Conservation (phyloP, 495 filamentous ascomycete species). For the Darksidea phi region DNA sequence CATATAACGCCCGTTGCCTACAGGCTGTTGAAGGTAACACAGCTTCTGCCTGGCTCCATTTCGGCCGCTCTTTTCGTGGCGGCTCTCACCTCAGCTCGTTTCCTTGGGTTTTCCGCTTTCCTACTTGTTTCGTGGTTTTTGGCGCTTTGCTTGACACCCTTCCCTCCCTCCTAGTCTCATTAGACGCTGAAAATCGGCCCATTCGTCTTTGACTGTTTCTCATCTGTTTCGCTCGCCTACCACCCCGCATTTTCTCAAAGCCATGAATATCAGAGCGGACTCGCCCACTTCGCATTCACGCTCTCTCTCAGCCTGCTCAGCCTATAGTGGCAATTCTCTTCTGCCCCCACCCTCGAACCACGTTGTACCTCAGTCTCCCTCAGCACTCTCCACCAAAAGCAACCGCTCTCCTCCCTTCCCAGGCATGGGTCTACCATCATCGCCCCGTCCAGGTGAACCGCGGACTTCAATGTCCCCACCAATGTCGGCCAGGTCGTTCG, state of each 20-base stretch:
- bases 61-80: background rate
- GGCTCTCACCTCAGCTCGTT: background rate
- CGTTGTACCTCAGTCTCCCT: slow-evolving; percentile 30
- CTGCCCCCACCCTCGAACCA: slow-evolving; percentile 24
- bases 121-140: background rate
- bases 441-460: background rate
- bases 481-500: slow-evolving; percentile 29
- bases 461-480: slow-evolving; percentile 25
- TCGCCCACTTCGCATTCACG: background rate
- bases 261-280: no score
- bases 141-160: no score
- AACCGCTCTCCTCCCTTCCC: slow-evolving; percentile 26
- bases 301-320: slow-evolving; percentile 5
- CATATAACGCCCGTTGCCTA: background rate
- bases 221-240: no score
- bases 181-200: no score
- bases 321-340: slow-evolving; percentile 8
- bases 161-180: no score
- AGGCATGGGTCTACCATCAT: background rate
- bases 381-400: slow-evolving; percentile 7
- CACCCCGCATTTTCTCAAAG: no score
- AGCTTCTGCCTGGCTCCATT: background rate
- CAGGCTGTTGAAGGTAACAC: background rate
- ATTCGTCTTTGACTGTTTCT: no score
- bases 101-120: background rate